Evolutionary conservation across 2,329 filamentous ascomycete species (phyloP).

Genomic region (Colletotrichum eremochloae): DNA sequence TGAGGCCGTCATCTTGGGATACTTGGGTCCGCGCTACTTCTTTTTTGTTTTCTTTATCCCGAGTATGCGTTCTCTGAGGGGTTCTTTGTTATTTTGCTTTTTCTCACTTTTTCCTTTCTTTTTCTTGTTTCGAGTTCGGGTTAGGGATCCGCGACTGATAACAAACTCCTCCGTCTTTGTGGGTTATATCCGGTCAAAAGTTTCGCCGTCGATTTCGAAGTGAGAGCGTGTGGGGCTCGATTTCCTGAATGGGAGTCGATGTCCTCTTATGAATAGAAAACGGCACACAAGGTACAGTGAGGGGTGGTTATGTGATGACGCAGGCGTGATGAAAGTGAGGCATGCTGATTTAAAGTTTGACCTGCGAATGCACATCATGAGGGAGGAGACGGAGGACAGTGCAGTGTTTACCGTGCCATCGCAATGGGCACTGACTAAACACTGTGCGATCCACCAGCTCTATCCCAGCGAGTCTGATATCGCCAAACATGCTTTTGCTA

Average conservation of each 20-base stretch:
- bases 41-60: neutral
- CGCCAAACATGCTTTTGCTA: neutral
- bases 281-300: neutral
- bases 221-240: neutral
- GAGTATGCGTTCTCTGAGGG: neutral
- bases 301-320: conserved; percentile 32
- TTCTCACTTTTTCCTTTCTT: neutral
- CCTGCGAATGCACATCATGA: conserved; percentile 18
- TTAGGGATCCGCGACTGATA: neutral
- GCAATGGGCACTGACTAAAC: neutral
- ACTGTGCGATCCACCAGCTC: conserved; percentile 1
- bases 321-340: conserved; percentile 33
- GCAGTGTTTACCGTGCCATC: neutral
- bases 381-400: conserved; percentile 11
- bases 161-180: neutral
- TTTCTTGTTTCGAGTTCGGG: neutral
- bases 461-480: neutral
- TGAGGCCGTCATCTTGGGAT: conserved; percentile 29
- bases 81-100: neutral
- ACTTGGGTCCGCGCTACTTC: neutral
- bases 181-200: neutral
- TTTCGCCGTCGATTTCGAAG: conserved; percentile 2
- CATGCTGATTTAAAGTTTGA: conserved; percentile 32
- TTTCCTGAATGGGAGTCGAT: neutral
- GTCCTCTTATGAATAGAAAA: neutral